A percentile compares a stretch with the other conserved stretches of the same genome.
Evolutionary conservation across 2,329 filamentous ascomycete genomes (phyloP).

Genomic region (Stemphylium beticola): DNA sequence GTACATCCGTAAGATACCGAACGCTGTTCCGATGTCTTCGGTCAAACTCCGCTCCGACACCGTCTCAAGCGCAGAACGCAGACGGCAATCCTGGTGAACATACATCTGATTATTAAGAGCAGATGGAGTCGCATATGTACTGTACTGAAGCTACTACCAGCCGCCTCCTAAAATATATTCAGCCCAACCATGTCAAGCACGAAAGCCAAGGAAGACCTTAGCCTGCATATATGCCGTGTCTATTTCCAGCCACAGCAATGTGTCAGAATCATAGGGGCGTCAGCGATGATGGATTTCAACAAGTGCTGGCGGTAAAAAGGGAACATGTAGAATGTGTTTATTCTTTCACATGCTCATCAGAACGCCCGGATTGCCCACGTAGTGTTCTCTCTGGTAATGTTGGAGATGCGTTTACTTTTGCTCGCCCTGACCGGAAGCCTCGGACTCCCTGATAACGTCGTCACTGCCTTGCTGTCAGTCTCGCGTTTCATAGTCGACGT

Average conservation of each 20-base stretch:
- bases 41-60: not conserved
- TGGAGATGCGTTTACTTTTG: constrained; percentile 34
- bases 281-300: not conserved
- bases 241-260: not conserved
- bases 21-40: not conserved
- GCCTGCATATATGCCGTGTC: not conserved
- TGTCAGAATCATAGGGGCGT: not conserved
- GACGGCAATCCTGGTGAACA: not conserved
- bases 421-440: constrained; percentile 69
- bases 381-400: not conserved
- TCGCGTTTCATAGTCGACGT: not conserved
- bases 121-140: not conserved
- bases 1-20: not conserved
- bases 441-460: constrained; percentile 75
- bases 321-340: constrained; percentile 4
- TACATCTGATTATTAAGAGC: not conserved
- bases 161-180: not conserved
- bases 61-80: not conserved
- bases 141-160: not conserved
- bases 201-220: not conserved
- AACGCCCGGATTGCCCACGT: constrained; percentile 1
- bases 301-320: not conserved
- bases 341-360: constrained; percentile 6
- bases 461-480: constrained; percentile 62
- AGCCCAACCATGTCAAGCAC: not conserved